Percentiles rank a stretch among this genome's conserved stretches.
Conservation (phyloP, 2,329 filamentous ascomycete genomes). For the Talaromyces sp. region DNA sequence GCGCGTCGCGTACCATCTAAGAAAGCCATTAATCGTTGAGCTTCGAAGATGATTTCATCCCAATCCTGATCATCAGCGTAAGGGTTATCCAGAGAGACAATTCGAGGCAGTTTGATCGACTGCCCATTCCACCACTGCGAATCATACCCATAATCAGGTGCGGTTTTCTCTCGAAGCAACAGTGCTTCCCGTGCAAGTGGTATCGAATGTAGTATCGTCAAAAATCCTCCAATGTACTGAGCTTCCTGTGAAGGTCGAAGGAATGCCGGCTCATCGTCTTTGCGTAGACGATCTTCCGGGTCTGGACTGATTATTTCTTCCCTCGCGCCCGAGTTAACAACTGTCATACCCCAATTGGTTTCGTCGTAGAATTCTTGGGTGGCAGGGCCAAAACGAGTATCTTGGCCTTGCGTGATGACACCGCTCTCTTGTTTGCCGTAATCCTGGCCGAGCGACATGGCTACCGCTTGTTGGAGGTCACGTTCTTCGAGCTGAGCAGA, state of each 20-base stretch:
- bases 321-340: slow-evolving; percentile 45
- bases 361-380: slow-evolving; percentile 54
- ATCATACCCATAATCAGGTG: slow-evolving; percentile 53
- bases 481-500: slow-evolving; percentile 44
- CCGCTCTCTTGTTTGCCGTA: slow-evolving; percentile 55
- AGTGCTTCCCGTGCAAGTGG: slow-evolving; percentile 57
- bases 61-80: slow-evolving; percentile 33
- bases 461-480: slow-evolving; percentile 45
- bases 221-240: slow-evolving; percentile 54
- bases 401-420: slow-evolving; percentile 39
- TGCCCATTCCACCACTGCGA: slow-evolving; percentile 61
- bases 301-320: slow-evolving; percentile 56
- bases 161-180: slow-evolving; percentile 44
- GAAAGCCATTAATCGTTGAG: slow-evolving; percentile 60
- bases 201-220: slow-evolving; percentile 62
- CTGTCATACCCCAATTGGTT: slow-evolving; percentile 54
- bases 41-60: slow-evolving; percentile 53
- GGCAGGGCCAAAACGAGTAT: slow-evolving; percentile 52
- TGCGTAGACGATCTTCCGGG: slow-evolving; percentile 47
- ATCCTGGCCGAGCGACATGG: slow-evolving; percentile 43
- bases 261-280: slow-evolving; percentile 52
- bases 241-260: slow-evolving; percentile 53
- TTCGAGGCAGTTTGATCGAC: slow-evolving; percentile 47
- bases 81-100: slow-evolving; percentile 45
- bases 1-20: slow-evolving; percentile 55